phyloP scores from a whole-genome alignment of 495 filamentous ascomycete species.

The Xylaria grammica region DNA sequence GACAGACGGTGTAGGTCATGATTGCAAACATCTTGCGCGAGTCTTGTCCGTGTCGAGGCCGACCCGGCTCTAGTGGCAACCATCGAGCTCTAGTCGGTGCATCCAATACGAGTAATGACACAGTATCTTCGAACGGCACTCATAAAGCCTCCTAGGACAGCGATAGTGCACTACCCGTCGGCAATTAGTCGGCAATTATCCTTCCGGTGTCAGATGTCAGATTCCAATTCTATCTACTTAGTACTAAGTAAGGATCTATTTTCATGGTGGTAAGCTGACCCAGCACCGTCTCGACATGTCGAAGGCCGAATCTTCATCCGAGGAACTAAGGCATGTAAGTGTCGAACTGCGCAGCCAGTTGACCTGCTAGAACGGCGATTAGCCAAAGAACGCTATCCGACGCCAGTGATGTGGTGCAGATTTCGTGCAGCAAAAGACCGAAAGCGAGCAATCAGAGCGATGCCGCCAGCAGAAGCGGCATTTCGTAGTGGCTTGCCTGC shows the following conservation, averaged over 20 bases:
- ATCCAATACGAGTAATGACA: constrained; percentile 25
- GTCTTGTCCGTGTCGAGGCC: background rate
- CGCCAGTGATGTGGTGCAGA: constrained; percentile 4
- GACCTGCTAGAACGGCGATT: background rate
- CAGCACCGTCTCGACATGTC: no score
- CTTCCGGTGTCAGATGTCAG: background rate
- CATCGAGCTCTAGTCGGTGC: background rate
- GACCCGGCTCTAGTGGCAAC: constrained; percentile 6
- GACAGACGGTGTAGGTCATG: no score
- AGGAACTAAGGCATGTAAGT: no score
- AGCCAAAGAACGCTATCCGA: constrained; percentile 5
- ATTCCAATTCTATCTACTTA: background rate
- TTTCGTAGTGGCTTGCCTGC: background rate
- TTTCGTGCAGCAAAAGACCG: constrained; percentile 3
- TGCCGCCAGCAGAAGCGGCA: constrained; percentile 3
- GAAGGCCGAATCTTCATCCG: no score
- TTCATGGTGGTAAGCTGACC: background rate
- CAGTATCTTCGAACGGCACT: background rate
- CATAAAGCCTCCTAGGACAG: background rate
- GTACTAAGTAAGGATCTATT: background rate
- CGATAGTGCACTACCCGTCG: background rate
- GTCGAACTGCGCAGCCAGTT: background rate
- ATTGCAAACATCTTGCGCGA: constrained; percentile 8
- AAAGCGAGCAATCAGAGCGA: background rate
- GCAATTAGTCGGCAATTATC: background rate